phyloP scores from a whole-genome alignment of 768 basidiomycete genomes.

The Psilocybe cyanescens region DNA sequence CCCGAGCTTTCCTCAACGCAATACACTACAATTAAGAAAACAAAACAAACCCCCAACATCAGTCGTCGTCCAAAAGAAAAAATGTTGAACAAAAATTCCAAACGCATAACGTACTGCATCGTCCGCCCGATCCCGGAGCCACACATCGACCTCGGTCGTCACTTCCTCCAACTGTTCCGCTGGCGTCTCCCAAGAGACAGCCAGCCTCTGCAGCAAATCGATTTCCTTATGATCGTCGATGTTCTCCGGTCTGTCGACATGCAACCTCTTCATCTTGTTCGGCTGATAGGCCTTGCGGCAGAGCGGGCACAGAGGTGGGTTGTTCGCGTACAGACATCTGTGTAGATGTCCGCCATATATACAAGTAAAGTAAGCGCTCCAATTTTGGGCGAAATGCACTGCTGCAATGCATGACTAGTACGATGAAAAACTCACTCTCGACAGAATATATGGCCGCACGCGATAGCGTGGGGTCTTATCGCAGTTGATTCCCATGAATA shows the following conservation, averaged over 20 bases:
- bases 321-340: conserved; percentile 59
- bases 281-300: conserved; percentile 64
- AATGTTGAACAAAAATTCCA: background rate
- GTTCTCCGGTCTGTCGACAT: conserved; percentile 55
- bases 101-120: conserved; percentile 39
- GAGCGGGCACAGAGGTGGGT: conserved; percentile 62
- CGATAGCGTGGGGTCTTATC: conserved; percentile 68
- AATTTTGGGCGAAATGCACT: background rate
- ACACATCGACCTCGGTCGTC: conserved; percentile 51
- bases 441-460: conserved; percentile 82
- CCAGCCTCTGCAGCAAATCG: conserved; percentile 40
- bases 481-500: conserved; percentile 56
- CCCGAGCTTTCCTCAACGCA: conserved; percentile 20
- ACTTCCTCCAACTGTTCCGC: conserved; percentile 39
- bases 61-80: background rate
- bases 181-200: conserved; percentile 43
- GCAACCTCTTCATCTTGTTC: conserved; percentile 67
- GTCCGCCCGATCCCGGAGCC: conserved; percentile 46
- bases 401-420: background rate
- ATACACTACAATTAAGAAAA: conserved; percentile 14
- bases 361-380: background rate
- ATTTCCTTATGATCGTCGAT: conserved; percentile 36
- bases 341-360: conserved; percentile 8
- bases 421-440: conserved; percentile 48
- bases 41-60: background rate